Conservation (phyloP, 768 basidiomycete genomes). For the Trametes maxima region DNA sequence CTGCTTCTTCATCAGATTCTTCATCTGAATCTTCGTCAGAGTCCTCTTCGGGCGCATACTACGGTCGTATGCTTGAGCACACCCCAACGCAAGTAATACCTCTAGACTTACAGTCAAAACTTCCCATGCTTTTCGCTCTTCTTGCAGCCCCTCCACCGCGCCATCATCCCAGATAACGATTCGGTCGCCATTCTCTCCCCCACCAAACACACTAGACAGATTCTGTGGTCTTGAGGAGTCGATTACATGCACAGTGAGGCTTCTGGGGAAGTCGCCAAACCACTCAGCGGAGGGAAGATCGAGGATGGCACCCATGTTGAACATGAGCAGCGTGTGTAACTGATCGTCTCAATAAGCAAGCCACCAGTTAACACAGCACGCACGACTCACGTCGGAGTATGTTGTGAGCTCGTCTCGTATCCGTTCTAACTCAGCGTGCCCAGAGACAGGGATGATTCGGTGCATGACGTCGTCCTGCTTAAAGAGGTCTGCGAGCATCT, state of each 20-base stretch:
- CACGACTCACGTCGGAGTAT: conserved; percentile 61
- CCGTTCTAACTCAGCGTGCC: conserved; percentile 72
- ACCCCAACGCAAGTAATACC: background rate
- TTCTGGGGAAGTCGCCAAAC: conserved; percentile 71
- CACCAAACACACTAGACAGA: conserved; percentile 81
- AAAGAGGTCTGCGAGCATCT: conserved; percentile 87
- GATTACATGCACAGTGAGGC: conserved; percentile 85
- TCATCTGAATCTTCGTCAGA: conserved; percentile 51
- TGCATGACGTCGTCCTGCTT: conserved; percentile 94
- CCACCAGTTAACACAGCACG: background rate
- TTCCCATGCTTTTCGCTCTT: conserved; percentile 84
- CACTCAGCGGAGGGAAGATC: conserved; percentile 75
- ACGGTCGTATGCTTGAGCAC: background rate
- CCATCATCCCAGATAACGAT: conserved; percentile 96
- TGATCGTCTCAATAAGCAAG: conserved; percentile 32
- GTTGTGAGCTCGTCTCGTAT: conserved; percentile 66
- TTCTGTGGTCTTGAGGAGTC: conserved; percentile 93
- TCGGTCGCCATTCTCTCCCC: conserved; percentile 64
- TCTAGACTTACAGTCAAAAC: conserved; percentile 64
- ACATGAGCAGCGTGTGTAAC: conserved; percentile 87
- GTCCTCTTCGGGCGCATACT: conserved; percentile 82
- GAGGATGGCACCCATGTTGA: conserved; percentile 90
- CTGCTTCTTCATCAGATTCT: conserved; percentile 47
- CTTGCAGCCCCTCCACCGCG: conserved; percentile 64
- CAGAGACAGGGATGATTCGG: conserved; percentile 86